Evolutionary conservation across 305 asterid genomes (phyloP), one percentile per base, ranked within the genome.

Genomic region (Salvia sclarea): DNA sequence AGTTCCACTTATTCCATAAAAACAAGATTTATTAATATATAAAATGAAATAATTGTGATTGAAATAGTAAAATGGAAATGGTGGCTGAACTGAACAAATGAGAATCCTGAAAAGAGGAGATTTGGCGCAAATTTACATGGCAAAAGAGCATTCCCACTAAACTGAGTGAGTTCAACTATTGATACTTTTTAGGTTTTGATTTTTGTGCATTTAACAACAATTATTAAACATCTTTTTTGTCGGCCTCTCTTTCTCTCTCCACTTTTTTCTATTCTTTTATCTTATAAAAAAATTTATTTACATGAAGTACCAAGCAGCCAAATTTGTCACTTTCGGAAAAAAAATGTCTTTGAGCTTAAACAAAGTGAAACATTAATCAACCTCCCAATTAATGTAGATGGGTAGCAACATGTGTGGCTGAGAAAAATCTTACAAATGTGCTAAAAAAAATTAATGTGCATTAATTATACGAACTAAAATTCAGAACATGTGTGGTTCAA

Each of bases 141-240:
- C 21, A 44, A 69, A 59, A 58, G 63, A 38, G 60, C 21, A 65
- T 47, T 66, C 58, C 65, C 81, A 77, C 78, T 63, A 55, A 54
- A 14, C 12, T 40, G 30, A 48, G 63, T 56, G 37, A 56, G 53
- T 48, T 62, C 33, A 63, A 68, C 25, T 35, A 25, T 69, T 66
- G 68, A 59, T 61, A 47, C 76, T 78, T 78, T 78, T 78, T 53
- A 73, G 66, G 70, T 25, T 50, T 72, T 25, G 61, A 60, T 55
- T 61, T 54, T 53, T 47, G 64, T 71, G 77, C 60, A 57, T 13
- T 37, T 49, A 54, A 65, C 35, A 8, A 54, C 12, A 21, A 13
- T 43, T 44, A 50, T 17, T 55, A 35, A 21, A 63, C 79, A 45
- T 56, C 63, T 63, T 62, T 62, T 20, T 64, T 68, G 79, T 62